These are phyloP conservation scores for Boletus vinaceobasis DNA, from an alignment of 768 basidiomycete species.

Conservation along the genomic window DNA sequence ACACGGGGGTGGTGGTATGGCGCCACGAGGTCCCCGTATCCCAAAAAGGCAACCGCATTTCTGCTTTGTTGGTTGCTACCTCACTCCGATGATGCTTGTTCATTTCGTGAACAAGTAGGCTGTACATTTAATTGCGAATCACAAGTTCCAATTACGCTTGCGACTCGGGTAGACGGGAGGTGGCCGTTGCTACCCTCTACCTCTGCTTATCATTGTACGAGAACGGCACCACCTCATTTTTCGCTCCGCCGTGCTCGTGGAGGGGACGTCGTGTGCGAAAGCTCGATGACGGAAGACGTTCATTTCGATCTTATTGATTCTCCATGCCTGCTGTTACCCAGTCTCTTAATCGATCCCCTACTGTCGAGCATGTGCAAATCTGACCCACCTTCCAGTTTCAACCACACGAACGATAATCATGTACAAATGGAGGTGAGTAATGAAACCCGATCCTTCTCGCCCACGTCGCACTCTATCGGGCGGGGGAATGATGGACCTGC, in stretches of 20 bases:
- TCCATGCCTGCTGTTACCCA: not conserved
- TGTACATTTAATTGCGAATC: slow-evolving; percentile 19
- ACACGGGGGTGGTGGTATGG: slow-evolving; percentile 5
- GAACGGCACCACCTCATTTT: not conserved
- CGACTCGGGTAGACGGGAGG: slow-evolving; percentile 6
- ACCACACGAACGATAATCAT: slow-evolving; percentile 65
- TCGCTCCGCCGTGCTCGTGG: not conserved
- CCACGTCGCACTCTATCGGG: slow-evolving; percentile 20
- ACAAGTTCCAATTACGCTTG: slow-evolving; percentile 6
- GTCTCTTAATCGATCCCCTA: not conserved
- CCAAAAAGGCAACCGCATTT: slow-evolving; percentile 3
- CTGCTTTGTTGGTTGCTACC: slow-evolving; percentile 11
- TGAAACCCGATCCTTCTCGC: slow-evolving; percentile 13
- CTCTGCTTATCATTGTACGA: slow-evolving; percentile 7
- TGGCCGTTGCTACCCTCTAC: slow-evolving; percentile 20
- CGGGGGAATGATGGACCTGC: not conserved
- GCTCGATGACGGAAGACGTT: not conserved
- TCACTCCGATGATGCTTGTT: slow-evolving; percentile 10
- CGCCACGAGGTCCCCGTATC: slow-evolving; percentile 20
- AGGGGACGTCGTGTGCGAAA: not conserved
- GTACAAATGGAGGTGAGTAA: slow-evolving; percentile 67
- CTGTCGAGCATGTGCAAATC: slow-evolving; percentile 8
- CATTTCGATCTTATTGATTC: not conserved
- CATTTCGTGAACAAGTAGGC: slow-evolving; percentile 12
- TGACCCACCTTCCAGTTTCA: slow-evolving; percentile 51